Percentiles rank a stretch among this genome's conserved stretches.
Evolutionary conservation across 2,329 filamentous ascomycete species (phyloP).

Genomic region (Aspergillus aculeatus): DNA sequence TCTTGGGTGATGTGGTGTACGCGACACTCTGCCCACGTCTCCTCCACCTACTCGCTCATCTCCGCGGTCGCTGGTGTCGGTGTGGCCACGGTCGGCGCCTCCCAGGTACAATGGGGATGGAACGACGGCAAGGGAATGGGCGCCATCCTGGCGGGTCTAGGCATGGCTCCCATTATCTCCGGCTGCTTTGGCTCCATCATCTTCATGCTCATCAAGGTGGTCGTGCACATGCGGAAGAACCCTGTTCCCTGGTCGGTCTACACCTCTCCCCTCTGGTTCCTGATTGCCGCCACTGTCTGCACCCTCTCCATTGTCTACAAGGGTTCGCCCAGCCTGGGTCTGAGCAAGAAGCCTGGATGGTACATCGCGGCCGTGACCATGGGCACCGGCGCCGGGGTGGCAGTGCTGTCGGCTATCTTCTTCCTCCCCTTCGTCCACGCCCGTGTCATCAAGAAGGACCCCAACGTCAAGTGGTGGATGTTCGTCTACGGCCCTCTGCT

Average conservation of each 20-base stretch:
- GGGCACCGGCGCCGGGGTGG: slow-evolving; percentile 62
- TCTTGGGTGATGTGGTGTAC: slow-evolving; percentile 81
- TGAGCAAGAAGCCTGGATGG: slow-evolving; percentile 61
- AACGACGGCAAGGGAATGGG: slow-evolving; percentile 65
- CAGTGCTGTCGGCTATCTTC: slow-evolving; percentile 62
- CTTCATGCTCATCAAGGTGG: slow-evolving; percentile 70
- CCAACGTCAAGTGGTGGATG: slow-evolving; percentile 63
- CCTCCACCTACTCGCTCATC: slow-evolving; percentile 70
- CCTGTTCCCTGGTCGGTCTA: slow-evolving; percentile 71
- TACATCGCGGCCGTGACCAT: slow-evolving; percentile 67
- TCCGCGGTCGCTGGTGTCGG: slow-evolving; percentile 68
- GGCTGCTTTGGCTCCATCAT: slow-evolving; percentile 65
- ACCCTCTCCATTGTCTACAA: slow-evolving; percentile 79
- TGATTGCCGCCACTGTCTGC: slow-evolving; percentile 71
- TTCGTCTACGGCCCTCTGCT: slow-evolving; percentile 64
- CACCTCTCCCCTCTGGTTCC: slow-evolving; percentile 73
- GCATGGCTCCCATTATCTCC: slow-evolving; percentile 68
- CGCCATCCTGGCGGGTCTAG: slow-evolving; percentile 63
- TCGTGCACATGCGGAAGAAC: slow-evolving; percentile 70
- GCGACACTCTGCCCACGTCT: slow-evolving; percentile 69
- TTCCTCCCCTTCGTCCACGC: slow-evolving; percentile 70
- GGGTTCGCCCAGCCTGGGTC: slow-evolving; percentile 67
- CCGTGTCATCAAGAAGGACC: slow-evolving; percentile 67
- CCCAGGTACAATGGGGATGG: slow-evolving; percentile 67
- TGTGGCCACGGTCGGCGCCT: slow-evolving; percentile 64